Percentiles rank a stretch among this genome's conserved stretches.
Evolutionary conservation across 2,329 filamentous ascomycete genomes (phyloP).

Genomic region (Scolecobasidium constrictum): DNA sequence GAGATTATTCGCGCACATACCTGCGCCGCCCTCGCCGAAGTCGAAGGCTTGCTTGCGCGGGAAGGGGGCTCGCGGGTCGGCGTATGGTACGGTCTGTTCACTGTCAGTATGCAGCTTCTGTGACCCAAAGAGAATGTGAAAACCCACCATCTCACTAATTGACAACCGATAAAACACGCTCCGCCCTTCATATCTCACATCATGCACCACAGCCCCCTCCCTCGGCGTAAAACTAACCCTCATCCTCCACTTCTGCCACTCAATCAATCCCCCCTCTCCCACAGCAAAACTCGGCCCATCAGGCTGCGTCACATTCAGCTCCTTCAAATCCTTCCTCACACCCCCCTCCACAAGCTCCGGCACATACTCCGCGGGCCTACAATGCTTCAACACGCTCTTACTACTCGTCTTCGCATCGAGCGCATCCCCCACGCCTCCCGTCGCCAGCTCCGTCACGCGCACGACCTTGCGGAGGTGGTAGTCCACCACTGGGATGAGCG

Average conservation of each 20-base stretch:
- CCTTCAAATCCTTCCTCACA: slow-evolving; percentile 41
- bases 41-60: slow-evolving; percentile 34
- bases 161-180: slow-evolving; percentile 56
- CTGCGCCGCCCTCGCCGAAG: slow-evolving; percentile 32
- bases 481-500: slow-evolving; percentile 26
- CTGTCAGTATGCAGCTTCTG: not conserved
- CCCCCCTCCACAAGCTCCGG: slow-evolving; percentile 26
- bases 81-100: slow-evolving; percentile 49
- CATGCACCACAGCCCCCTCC: slow-evolving; percentile 58
- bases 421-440: slow-evolving; percentile 14
- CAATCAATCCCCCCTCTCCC: slow-evolving; percentile 10
- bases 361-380: slow-evolving; percentile 33
- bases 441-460: slow-evolving; percentile 25
- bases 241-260: slow-evolving; percentile 37
- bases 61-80: slow-evolving; percentile 30
- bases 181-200: slow-evolving; percentile 55
- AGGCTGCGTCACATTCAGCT: slow-evolving; percentile 61
- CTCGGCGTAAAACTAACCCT: slow-evolving; percentile 27
- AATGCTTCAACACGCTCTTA: slow-evolving; percentile 24
- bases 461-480: slow-evolving; percentile 23
- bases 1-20: slow-evolving; percentile 32
- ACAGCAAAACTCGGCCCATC: slow-evolving; percentile 58
- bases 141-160: slow-evolving; percentile 49
- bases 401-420: slow-evolving; percentile 17
- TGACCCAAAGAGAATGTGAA: no score